Percentiles rank a stretch among this genome's conserved stretches.
Evolutionary conservation across 495 filamentous ascomycete species (phyloP).

Genomic region (Bombardia bombarda): DNA sequence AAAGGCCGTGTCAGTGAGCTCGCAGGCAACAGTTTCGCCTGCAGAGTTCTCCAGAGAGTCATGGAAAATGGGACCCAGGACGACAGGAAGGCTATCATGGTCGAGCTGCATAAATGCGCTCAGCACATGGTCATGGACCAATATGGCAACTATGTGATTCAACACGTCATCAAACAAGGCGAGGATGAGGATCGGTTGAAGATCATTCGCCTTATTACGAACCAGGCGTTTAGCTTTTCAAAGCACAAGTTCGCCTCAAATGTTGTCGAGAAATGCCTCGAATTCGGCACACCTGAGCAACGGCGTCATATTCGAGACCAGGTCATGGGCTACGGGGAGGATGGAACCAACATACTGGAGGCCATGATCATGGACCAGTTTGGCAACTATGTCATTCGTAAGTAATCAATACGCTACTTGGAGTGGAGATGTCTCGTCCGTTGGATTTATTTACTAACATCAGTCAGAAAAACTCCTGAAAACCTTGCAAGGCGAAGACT

Average conservation of each 20-base stretch:
- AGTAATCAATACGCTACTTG: constrained; percentile 38
- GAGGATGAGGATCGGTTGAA: constrained; percentile 62
- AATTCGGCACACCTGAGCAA: constrained; percentile 61
- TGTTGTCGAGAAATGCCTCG: constrained; percentile 92
- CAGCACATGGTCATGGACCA: constrained; percentile 72
- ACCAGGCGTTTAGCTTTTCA: constrained; percentile 63
- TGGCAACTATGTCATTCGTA: constrained; percentile 96
- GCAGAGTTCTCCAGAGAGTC: constrained; percentile 89
- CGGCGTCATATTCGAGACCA: constrained; percentile 61
- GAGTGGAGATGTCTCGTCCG: no score
- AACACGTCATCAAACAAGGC: constrained; percentile 85
- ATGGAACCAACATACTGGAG: constrained; percentile 60
- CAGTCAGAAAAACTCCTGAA: constrained; percentile 14
- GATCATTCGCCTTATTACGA: constrained; percentile 67
- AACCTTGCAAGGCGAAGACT: constrained; percentile 47
- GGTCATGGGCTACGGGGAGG: constrained; percentile 51
- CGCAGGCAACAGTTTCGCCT: constrained; percentile 78
- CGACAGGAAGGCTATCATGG: constrained; percentile 62
- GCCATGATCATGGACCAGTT: constrained; percentile 83
- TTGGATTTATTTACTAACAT: constrained; percentile 23
- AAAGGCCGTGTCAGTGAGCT: constrained; percentile 69
- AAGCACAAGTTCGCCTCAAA: constrained; percentile 98
- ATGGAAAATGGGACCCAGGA: constrained; percentile 73
- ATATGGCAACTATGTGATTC: constrained; percentile 95
- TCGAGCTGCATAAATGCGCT: constrained; percentile 70